These are phyloP conservation scores for Leishmania lainsoni DNA, from an alignment of 208 protist species.

Conservation along the genomic window DNA sequence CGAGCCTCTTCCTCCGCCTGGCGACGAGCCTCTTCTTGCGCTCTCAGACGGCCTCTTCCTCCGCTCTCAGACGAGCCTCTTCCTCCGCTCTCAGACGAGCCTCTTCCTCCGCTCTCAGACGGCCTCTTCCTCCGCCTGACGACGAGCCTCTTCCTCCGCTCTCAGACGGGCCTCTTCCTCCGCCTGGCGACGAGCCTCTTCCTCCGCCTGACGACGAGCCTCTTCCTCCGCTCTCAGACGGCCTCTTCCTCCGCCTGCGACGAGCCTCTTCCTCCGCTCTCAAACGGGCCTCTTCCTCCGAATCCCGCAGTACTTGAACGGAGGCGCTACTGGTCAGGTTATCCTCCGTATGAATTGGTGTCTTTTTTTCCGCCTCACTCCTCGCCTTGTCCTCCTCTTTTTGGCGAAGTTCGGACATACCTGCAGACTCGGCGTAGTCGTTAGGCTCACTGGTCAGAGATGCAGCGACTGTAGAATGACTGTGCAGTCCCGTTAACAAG, in stretches of 20 bases:
- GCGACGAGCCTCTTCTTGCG: slow-evolving; percentile 31
- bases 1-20: slow-evolving; percentile 5
- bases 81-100: slow-evolving; percentile 41
- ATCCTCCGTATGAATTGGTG: not conserved
- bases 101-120: slow-evolving; percentile 32
- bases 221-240: slow-evolving; percentile 55
- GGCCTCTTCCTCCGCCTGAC: slow-evolving; percentile 43
- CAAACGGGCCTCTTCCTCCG: slow-evolving; percentile 15
- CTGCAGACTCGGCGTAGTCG: not conserved
- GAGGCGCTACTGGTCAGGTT: not conserved
- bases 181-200: slow-evolving; percentile 38
- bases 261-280: slow-evolving; percentile 28
- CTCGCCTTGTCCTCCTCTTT: not conserved
- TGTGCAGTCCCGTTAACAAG: not conserved
- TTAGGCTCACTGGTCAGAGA: not conserved
- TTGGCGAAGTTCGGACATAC: not conserved
- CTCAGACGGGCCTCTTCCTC: slow-evolving; percentile 26
- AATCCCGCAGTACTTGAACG: slow-evolving; percentile 10
- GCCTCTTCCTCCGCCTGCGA: slow-evolving; percentile 24
- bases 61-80: slow-evolving; percentile 82
- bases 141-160: slow-evolving; percentile 24
- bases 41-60: slow-evolving; percentile 54
- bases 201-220: slow-evolving; percentile 65
- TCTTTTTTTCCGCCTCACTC: slow-evolving; percentile 13
- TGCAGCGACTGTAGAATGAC: too few species aligned